phyloP scores from a whole-genome alignment of 108 stramenopile species.

The Cyclotella baltica region DNA sequence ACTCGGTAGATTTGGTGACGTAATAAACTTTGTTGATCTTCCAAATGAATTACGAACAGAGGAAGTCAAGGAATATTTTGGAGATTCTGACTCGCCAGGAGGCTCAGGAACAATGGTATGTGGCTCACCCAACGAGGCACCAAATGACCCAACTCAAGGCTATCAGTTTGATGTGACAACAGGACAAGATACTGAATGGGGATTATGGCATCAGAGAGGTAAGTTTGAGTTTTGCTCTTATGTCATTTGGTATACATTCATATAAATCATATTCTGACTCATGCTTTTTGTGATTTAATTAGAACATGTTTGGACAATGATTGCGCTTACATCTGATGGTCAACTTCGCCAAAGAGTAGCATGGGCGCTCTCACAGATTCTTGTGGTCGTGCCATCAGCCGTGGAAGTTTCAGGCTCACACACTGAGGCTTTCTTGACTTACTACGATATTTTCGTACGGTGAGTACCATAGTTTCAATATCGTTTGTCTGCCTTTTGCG shows the following conservation, averaged over 20 bases:
- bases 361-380: constrained; percentile 73
- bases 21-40: constrained; percentile 37
- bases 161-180: constrained; percentile 32
- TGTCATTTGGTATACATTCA: too few species aligned
- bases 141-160: constrained; percentile 53
- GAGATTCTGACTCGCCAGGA: constrained; percentile 28
- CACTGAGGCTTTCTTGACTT: constrained; percentile 45
- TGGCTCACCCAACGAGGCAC: constrained; percentile 69
- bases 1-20: constrained; percentile 47
- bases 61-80: constrained; percentile 47
- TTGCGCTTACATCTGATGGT: constrained; percentile 68
- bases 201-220: constrained; percentile 54
- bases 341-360: constrained; percentile 84
- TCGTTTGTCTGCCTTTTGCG: neutral
- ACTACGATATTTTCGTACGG: constrained; percentile 82
- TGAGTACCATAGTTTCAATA: neutral
- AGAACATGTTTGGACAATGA: constrained; percentile 58
- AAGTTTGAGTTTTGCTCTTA: too few species aligned
- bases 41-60: constrained; percentile 44
- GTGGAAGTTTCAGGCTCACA: constrained; percentile 27
- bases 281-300: neutral
- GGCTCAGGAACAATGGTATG: constrained; percentile 56
- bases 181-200: constrained; percentile 38
- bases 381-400: constrained; percentile 52
- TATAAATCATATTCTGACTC: too few species aligned